Evolutionary conservation across 2,329 filamentous ascomycete genomes (phyloP).

Genomic region (Cephalotrichum gorgonifer): DNA sequence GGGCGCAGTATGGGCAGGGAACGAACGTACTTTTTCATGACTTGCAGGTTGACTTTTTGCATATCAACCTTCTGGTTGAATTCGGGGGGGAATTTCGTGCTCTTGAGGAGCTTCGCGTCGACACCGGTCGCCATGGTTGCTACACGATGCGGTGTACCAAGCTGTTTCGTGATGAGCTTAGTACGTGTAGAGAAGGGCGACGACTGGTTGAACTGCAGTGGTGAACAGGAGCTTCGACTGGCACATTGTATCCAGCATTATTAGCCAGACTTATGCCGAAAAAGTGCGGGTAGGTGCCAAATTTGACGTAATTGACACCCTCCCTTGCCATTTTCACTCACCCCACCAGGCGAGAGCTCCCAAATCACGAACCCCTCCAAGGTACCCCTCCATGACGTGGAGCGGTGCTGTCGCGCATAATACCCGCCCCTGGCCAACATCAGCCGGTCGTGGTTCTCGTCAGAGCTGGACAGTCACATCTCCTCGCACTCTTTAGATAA

Average conservation of each 20-base stretch:
- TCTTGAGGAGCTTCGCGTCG: conserved; percentile 79
- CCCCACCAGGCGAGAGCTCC: neutral
- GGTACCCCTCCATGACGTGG: conserved; percentile 2
- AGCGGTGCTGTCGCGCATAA: neutral
- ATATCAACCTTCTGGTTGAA: conserved; percentile 96
- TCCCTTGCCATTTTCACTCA: neutral
- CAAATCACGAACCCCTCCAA: neutral
- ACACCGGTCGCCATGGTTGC: conserved; percentile 67
- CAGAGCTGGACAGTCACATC: neutral
- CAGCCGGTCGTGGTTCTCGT: neutral
- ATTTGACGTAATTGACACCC: neutral
- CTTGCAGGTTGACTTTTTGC: conserved; percentile 90
- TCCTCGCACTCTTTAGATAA: neutral
- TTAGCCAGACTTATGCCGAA: neutral
- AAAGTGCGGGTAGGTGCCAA: neutral
- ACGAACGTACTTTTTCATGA: conserved; percentile 81
- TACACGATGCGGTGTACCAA: neutral
- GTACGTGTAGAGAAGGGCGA: neutral
- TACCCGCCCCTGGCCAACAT: neutral
- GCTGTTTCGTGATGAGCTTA: neutral
- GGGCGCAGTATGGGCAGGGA: neutral
- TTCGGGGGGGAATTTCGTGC: conserved; percentile 87
- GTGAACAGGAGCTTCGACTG: neutral
- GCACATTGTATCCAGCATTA: neutral
- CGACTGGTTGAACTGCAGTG: neutral